Conservation (phyloP, 2,329 filamentous ascomycete species). For the Paecilomyces fulvus region DNA sequence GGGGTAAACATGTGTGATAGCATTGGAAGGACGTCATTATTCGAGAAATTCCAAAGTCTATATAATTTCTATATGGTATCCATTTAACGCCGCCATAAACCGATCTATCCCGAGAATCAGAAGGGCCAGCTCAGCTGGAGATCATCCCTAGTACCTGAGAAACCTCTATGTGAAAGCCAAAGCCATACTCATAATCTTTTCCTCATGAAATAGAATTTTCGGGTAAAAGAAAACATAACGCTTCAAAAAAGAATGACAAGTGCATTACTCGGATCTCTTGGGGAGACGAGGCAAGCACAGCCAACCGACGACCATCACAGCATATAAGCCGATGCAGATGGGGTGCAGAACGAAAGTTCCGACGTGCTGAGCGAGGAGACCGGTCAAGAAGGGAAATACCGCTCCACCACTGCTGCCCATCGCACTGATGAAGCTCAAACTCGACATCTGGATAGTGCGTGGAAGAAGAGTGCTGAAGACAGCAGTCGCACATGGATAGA, state of each 20-base stretch:
- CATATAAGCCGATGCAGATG: slow-evolving; percentile 48
- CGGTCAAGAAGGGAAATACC: slow-evolving; percentile 40
- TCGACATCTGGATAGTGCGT: slow-evolving; percentile 30
- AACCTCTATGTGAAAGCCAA: background rate
- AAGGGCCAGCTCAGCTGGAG: background rate
- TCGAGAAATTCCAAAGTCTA: background rate
- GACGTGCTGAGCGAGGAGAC: slow-evolving; percentile 38
- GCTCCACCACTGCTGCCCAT: slow-evolving; percentile 37
- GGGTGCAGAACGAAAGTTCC: slow-evolving; percentile 45
- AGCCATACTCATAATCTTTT: background rate
- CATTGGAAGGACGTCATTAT: background rate
- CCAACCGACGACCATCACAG: slow-evolving; percentile 47
- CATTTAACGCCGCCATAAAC: background rate
- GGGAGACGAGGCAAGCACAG: slow-evolving; percentile 40
- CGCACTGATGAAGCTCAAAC: slow-evolving; percentile 30
- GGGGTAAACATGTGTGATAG: background rate
- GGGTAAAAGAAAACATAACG: slow-evolving; percentile 1
- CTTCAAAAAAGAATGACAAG: background rate
- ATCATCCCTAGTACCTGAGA: background rate
- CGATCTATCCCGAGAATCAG: background rate
- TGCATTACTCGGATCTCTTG: slow-evolving; percentile 41
- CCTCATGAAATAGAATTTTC: background rate
- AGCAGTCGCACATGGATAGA: slow-evolving; percentile 61
- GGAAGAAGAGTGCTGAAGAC: slow-evolving; percentile 24
- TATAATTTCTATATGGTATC: background rate